Conservation (phyloP, 768 basidiomycete species). For the Amanita rubescens region DNA sequence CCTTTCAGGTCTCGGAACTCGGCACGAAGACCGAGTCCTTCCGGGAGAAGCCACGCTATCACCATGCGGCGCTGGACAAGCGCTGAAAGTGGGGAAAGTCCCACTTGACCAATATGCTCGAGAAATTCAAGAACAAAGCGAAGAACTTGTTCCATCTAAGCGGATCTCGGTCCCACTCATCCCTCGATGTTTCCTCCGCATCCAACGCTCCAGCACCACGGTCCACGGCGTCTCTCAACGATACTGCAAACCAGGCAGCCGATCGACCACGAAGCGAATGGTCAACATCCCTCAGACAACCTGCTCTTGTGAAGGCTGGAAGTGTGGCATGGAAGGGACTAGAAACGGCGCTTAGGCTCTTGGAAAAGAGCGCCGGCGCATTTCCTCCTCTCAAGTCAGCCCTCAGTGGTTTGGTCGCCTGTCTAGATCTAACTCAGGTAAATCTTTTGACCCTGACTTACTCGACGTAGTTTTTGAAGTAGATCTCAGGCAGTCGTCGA, state of each 20-base stretch:
- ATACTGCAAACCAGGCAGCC: not conserved
- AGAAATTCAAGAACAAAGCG: not conserved
- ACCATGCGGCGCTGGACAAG: no score
- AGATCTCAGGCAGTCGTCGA: conserved; percentile 5
- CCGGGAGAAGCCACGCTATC: no score
- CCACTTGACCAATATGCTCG: not conserved
- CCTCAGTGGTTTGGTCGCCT: conserved; percentile 7
- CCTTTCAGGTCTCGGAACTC: no score
- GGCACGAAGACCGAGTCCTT: no score
- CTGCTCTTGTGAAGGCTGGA: not conserved
- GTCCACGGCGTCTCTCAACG: not conserved
- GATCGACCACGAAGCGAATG: not conserved
- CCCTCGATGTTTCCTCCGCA: not conserved
- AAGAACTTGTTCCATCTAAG: not conserved
- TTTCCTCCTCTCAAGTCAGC: conserved; percentile 5
- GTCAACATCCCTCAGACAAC: not conserved
- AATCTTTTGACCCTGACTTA: conserved; percentile 1
- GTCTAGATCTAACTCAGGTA: conserved; percentile 8
- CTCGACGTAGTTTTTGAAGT: conserved; percentile 3
- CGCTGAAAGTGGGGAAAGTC: no score
- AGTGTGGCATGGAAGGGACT: conserved; percentile 4
- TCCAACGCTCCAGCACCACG: not conserved
- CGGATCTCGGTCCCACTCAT: not conserved
- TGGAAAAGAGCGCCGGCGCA: not conserved
- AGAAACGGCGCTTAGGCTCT: conserved; percentile 5